These are phyloP conservation scores for Mortierella sp. DNA, from an alignment of 371 early-diverging fungal genomes.

Conservation along the genomic window DNA sequence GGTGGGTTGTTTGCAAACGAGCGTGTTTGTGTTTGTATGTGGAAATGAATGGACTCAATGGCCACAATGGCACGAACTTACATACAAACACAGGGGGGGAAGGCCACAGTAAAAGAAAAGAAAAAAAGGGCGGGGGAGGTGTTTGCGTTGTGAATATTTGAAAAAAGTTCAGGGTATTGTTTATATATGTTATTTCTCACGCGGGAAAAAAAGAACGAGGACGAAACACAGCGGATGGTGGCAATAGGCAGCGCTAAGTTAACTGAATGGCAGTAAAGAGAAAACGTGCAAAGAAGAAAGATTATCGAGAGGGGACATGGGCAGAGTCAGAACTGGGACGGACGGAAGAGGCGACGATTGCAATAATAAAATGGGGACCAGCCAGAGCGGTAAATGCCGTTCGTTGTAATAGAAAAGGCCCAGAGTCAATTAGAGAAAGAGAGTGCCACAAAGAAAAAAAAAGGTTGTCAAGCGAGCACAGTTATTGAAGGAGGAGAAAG, in stretches of 20 bases:
- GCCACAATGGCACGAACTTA: not conserved
- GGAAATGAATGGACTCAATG: not conserved
- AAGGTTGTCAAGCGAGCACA: not conserved
- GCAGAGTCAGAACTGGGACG: not conserved
- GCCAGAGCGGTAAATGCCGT: not conserved
- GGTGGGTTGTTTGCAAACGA: conserved; percentile 3
- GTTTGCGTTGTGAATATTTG: not conserved
- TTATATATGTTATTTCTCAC: conserved; percentile 5
- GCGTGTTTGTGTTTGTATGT: not conserved
- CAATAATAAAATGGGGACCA: too few relatives aligned
- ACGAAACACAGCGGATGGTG: not conserved
- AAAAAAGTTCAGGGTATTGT: not conserved
- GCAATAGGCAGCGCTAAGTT: not conserved
- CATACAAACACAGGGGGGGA: not conserved
- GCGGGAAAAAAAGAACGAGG: not conserved
- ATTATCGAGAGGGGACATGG: not conserved
- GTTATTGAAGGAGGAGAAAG: not conserved
- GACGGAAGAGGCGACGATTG: too few relatives aligned
- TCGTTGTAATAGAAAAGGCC: not conserved
- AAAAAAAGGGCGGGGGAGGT: not conserved
- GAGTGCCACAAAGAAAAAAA: not conserved
- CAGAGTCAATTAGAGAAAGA: not conserved
- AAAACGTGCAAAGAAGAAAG: too few relatives aligned
- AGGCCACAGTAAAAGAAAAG: not conserved
- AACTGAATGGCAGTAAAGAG: too few relatives aligned